Conservation (phyloP, 2,329 filamentous ascomycete species). For the Diaporthe caulivora region DNA sequence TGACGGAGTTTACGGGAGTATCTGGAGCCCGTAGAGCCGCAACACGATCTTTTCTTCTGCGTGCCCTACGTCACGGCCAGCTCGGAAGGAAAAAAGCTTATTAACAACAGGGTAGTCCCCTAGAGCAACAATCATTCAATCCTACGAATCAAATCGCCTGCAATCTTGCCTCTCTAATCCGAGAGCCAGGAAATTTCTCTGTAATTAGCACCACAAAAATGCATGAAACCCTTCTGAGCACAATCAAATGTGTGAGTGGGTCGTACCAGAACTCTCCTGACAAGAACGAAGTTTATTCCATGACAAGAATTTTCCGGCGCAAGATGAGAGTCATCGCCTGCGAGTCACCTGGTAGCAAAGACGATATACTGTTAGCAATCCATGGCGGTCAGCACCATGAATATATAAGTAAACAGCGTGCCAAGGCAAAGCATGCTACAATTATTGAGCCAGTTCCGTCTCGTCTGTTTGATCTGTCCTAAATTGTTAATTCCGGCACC, state of each 20-base stretch:
- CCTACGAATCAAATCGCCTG: neutral
- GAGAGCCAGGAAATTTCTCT: neutral
- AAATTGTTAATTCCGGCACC: neutral
- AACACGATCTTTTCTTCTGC: neutral
- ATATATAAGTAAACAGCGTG: constrained; percentile 1
- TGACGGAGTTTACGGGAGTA: neutral
- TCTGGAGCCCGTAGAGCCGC: neutral
- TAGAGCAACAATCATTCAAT: neutral
- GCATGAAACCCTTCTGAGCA: neutral
- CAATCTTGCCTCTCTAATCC: neutral
- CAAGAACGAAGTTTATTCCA: constrained; percentile 7
- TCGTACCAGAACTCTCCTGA: constrained; percentile 13
- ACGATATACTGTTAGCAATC: neutral
- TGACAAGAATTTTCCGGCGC: neutral
- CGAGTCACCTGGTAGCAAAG: neutral
- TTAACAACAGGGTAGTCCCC: neutral
- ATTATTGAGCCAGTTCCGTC: neutral
- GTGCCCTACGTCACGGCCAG: neutral
- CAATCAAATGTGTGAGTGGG: neutral
- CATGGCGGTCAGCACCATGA: neutral
- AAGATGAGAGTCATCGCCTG: neutral
- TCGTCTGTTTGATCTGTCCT: constrained; percentile 8
- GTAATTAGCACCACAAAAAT: neutral
- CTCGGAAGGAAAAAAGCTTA: neutral
- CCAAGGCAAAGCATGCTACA: neutral